phyloP scores from a whole-genome alignment of 2,329 filamentous ascomycete genomes.

The Pyrenochaeta sp. region DNA sequence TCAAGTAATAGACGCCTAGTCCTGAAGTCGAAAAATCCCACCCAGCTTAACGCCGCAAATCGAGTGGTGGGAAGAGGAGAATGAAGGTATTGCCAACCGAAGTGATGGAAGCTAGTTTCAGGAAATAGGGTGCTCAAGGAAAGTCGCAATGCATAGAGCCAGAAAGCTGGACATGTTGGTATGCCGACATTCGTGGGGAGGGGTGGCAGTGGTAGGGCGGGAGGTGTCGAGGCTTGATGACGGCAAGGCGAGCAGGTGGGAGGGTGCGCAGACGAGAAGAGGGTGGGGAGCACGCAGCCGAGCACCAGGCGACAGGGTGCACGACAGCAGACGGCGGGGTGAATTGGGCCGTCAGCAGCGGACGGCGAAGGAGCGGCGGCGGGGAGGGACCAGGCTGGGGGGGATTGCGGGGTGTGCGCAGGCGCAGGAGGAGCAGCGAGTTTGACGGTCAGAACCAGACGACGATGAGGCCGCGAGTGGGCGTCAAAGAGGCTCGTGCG shows the following conservation, averaged over 20 bases:
- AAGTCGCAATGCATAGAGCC: conserved; percentile 55
- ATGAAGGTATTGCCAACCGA: conserved; percentile 38
- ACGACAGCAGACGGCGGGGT: conserved; percentile 19
- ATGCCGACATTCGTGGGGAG: conserved; percentile 52
- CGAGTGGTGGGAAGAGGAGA: too few relatives aligned
- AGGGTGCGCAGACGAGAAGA: too few relatives aligned
- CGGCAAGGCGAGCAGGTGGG: too few relatives aligned
- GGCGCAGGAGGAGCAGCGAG: too few relatives aligned
- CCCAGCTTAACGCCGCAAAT: conserved; percentile 34
- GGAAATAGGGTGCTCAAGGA: conserved; percentile 61
- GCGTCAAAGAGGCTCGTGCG: conserved; percentile 12
- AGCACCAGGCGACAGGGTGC: conserved; percentile 11
- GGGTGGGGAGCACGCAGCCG: conserved; percentile 15
- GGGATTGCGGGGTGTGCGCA: conserved; percentile 19
- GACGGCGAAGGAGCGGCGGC: conserved; percentile 11
- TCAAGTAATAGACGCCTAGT: conserved; percentile 2
- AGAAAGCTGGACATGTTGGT: conserved; percentile 59
- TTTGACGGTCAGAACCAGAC: conserved; percentile 13
- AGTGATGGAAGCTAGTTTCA: conserved; percentile 42
- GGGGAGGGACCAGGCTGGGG: conserved; percentile 22
- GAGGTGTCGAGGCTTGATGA: conserved; percentile 24
- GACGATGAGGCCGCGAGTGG: conserved; percentile 24
- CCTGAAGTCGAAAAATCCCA: conserved; percentile 20
- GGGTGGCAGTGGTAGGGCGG: conserved; percentile 21
- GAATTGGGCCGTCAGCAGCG: conserved; percentile 22